Percentiles rank a stretch among this genome's conserved stretches.
Evolutionary conservation across 176 grass and related monocot genomes (phyloP).

Genomic region (Chloris gayana): DNA sequence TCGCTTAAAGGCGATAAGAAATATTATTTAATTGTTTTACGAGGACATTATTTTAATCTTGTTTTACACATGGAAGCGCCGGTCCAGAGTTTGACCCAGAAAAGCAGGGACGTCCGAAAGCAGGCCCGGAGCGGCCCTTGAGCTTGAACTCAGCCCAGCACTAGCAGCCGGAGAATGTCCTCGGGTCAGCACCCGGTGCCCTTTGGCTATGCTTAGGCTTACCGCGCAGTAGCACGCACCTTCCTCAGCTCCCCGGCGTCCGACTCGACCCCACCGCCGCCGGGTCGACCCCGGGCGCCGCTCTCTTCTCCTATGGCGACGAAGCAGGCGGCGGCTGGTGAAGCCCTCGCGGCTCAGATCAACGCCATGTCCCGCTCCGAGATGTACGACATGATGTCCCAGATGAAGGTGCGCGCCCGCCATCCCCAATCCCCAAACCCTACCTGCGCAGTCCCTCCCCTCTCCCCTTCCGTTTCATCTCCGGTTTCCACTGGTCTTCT

Average conservation of each 20-base stretch:
- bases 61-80: no score
- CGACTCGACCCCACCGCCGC: conserved; percentile 1
- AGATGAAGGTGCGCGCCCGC: conserved; percentile 66
- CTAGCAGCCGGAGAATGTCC: no score
- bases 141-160: no score
- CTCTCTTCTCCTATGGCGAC: conserved; percentile 50
- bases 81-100: no score
- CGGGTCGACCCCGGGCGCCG: conserved; percentile 8
- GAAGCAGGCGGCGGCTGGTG: conserved; percentile 52
- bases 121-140: no score
- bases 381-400: conserved; percentile 89
- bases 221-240: no score
- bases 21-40: no score
- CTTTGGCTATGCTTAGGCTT: no score
- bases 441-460: not conserved
- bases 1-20: no score
- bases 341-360: conserved; percentile 68
- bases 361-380: conserved; percentile 72
- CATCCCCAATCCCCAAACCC: conserved; percentile 31
- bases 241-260: not conserved
- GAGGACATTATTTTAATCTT: no score
- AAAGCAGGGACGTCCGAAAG: no score
- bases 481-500: not conserved
- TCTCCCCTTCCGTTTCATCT: not conserved
- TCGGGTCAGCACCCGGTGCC: no score